Base-by-base conservation (phyloP, 768 basidiomycete species). In the Pulveroboletus sp. region DNA sequence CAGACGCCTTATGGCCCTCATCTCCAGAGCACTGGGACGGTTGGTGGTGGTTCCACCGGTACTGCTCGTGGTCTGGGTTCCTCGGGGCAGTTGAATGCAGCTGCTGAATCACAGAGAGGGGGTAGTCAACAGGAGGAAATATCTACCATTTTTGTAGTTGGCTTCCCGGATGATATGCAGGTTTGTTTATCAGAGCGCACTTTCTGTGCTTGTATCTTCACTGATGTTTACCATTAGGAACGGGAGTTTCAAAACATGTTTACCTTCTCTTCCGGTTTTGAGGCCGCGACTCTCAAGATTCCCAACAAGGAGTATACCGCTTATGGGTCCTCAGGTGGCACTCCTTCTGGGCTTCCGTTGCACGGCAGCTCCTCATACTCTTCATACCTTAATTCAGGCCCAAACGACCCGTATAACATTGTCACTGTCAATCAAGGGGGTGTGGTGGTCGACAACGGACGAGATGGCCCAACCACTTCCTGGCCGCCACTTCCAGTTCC, bases 211-310 rank as follows among this genome's bases (percentile, higher is more conserved):
- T 29, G 7, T 34, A 10, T 61, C 60, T 34, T 53, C 40, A 40
- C 55, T 56, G 12, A 54, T 38, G 34, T 55, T 58, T 44, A 20
- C 23, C 37, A 45, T 4, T 58, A 97, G 93, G 96, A 98, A 74
- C 92, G 96, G 26, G 96, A 99, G 71, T 99, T 98, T 69, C 92
- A 95, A 68, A 97, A 97, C 66, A 95, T 99, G 89, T 99, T 99
- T 67, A 92, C 93, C 8, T 99, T 99, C 63, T 92, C 90, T 4
- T 73, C 80, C 1, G 96, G 93, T 11, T 99, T 98, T 61, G 96
- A 98, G 68, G 96, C 94, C 20, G 95, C 96, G 8, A 96, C 94
- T 6, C 78, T 99, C 58, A 99, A 97, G 78, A 92, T 95, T 50
- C 96, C 96, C 2, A 91, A 92, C 74, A 87, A 93, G 70, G 89